Conservation (phyloP, 192 early-diverging fungal species). For the Pilobolus umbonatus region DNA sequence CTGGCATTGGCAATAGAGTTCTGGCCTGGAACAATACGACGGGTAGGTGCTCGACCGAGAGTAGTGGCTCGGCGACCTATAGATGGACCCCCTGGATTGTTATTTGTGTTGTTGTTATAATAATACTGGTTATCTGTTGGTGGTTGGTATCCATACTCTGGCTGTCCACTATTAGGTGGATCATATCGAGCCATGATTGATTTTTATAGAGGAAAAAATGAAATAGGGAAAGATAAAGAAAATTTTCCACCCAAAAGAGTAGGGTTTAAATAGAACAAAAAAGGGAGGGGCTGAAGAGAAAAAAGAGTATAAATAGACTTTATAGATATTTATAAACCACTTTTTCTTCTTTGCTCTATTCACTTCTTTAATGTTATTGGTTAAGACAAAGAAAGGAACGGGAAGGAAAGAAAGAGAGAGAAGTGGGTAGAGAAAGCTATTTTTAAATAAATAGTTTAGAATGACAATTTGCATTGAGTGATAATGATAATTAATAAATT, state of each 20-base stretch:
- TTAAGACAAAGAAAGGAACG: constrained; percentile 1
- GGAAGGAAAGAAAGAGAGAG: not conserved
- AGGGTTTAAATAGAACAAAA: not conserved
- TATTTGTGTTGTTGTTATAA: not conserved
- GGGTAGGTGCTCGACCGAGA: constrained; percentile 32
- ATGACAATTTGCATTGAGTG: too few species aligned
- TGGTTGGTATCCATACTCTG: constrained; percentile 7
- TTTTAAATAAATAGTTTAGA: too few species aligned
- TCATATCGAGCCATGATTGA: constrained; percentile 4
- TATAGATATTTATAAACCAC: too few species aligned
- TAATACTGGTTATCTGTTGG: not conserved
- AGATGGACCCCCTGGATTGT: not conserved
- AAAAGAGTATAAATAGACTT: too few species aligned
- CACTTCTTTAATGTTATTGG: not conserved
- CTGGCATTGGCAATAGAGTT: constrained; percentile 39
- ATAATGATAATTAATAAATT: too few species aligned
- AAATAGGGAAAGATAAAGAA: constrained; percentile 1
- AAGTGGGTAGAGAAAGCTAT: too few species aligned
- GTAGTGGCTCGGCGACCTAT: constrained; percentile 22
- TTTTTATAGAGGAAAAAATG: not conserved
- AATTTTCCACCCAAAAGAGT: not conserved
- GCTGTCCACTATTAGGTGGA: constrained; percentile 1
- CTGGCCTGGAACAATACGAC: constrained; percentile 30
- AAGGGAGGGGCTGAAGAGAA: not conserved
- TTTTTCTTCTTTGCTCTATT: too few species aligned